phyloP scores from a whole-genome alignment of 257 asterid species.

The Solanum ossicruentum region DNA sequence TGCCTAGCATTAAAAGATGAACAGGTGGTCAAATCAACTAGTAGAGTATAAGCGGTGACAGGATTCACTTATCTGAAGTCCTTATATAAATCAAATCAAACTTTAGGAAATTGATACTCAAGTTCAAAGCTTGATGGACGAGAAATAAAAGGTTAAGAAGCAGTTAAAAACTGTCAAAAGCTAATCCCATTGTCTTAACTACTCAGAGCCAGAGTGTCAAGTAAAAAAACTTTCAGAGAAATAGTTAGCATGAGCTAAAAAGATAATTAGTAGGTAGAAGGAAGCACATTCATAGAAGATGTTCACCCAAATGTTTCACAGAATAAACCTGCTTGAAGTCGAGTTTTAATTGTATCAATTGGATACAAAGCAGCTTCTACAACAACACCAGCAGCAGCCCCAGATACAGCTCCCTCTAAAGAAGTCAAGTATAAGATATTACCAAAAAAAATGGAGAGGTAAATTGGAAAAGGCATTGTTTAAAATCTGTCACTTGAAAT shows the following conservation, averaged over 20 bases:
- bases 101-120: not conserved
- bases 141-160: not conserved
- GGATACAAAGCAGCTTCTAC: conserved; percentile 57
- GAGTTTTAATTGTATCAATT: conserved; percentile 63
- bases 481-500: not conserved
- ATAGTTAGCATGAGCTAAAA: not conserved
- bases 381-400: conserved; percentile 60
- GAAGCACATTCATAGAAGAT: not conserved
- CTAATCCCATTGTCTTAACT: not conserved
- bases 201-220: not conserved
- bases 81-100: not conserved
- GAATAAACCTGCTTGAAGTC: conserved; percentile 51
- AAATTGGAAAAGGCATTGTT: not conserved
- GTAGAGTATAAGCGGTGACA: not conserved
- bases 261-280: not conserved
- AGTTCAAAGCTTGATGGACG: not conserved
- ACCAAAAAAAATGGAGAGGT: not conserved
- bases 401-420: conserved; percentile 58
- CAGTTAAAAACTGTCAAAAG: not conserved
- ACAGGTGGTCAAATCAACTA: not conserved
- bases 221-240: not conserved
- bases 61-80: not conserved
- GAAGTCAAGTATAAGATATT: not conserved
- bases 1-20: conserved; percentile 24
- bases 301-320: not conserved